phyloP scores from a whole-genome alignment of 306 rosid species.

The Casuarina equisetifolia region DNA sequence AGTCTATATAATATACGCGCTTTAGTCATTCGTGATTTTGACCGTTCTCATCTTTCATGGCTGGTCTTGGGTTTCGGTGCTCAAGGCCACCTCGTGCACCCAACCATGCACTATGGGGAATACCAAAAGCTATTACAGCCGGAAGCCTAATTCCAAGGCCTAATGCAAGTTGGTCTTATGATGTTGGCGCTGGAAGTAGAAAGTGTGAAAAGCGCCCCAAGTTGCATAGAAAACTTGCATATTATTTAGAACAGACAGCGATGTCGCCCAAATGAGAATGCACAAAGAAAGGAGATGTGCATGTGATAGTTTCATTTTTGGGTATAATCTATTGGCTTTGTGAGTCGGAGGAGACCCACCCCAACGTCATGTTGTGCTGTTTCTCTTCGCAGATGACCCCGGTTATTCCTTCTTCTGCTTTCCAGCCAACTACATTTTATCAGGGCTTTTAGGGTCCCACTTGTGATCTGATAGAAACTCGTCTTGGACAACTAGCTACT shows the following conservation, averaged over 20 bases:
- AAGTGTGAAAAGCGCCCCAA: too few species aligned
- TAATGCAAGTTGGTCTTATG: too few species aligned
- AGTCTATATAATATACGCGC: too few species aligned
- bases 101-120: too few species aligned
- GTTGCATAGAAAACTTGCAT: too few species aligned
- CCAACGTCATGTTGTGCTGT: conserved; percentile 19
- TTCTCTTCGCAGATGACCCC: conserved; percentile 21
- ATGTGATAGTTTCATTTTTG: conserved; percentile 6
- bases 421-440: conserved; percentile 38
- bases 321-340: neutral
- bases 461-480: conserved; percentile 36
- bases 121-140: too few species aligned
- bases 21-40: neutral
- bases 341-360: neutral
- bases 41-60: neutral
- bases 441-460: conserved; percentile 33
- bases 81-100: too few species aligned
- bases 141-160: too few species aligned
- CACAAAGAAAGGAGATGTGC: conserved; percentile 2
- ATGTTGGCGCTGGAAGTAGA: too few species aligned
- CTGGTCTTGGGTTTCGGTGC: too few species aligned
- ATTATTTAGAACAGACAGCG: neutral
- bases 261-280: neutral
- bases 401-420: conserved; percentile 42
- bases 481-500: conserved; percentile 13